Percentiles rank a stretch among this genome's conserved stretches.
Evolutionary conservation across 2,329 filamentous ascomycete species (phyloP).

Genomic region (Parascedosporium putredinis): DNA sequence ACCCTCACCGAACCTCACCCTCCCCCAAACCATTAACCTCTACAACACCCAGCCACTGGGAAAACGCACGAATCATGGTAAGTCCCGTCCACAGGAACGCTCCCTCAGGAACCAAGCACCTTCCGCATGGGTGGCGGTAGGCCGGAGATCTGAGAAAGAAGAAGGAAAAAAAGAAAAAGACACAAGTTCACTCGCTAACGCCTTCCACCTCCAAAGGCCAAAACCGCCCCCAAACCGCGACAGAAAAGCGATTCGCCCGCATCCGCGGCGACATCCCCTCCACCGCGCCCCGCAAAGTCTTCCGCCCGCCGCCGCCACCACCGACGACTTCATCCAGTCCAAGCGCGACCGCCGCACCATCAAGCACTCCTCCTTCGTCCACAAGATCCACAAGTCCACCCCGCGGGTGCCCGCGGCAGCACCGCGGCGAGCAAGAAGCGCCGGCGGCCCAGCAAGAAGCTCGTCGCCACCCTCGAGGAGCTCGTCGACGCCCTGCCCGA

Average conservation of each 20-base stretch:
- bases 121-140: too few species aligned
- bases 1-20: too few species aligned
- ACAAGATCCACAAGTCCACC: slow-evolving; percentile 59
- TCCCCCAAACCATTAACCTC: too few species aligned
- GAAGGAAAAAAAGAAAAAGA: slow-evolving; percentile 10
- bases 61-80: too few species aligned
- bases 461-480: slow-evolving; percentile 62
- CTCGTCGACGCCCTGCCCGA: slow-evolving; percentile 74
- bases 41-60: too few species aligned
- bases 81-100: too few species aligned
- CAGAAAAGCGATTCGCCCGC: slow-evolving; percentile 43
- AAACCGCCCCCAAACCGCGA: slow-evolving; percentile 37
- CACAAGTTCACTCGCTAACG: neutral
- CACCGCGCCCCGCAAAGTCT: slow-evolving; percentile 39
- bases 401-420: slow-evolving; percentile 36
- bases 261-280: slow-evolving; percentile 37
- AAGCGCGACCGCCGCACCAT: slow-evolving; percentile 80
- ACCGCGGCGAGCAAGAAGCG: neutral
- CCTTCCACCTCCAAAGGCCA: slow-evolving; percentile 11
- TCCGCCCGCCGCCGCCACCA: slow-evolving; percentile 38
- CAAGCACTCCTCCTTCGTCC: slow-evolving; percentile 71
- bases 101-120: too few species aligned
- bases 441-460: slow-evolving; percentile 59
- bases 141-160: neutral
- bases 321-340: slow-evolving; percentile 52